Base-by-base conservation (phyloP, 1,284 basidiomycete genomes). In the Cutaneotrichosporon daszewskae region DNA sequence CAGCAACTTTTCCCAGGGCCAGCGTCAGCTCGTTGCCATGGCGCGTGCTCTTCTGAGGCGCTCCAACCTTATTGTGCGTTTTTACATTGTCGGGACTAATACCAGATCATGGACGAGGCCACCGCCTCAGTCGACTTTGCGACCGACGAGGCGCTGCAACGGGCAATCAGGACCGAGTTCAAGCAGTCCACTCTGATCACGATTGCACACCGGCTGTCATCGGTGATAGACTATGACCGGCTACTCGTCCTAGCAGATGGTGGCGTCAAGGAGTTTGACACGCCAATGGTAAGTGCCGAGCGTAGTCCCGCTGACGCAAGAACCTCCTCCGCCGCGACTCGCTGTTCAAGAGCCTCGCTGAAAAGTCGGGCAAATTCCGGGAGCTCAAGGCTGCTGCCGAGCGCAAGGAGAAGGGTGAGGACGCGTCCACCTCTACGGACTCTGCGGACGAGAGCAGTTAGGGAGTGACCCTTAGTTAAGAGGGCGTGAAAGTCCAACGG, bases 201-300 rank as follows among this genome's bases (percentile, higher is more conserved):
- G 1, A 89, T 91, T 53, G 88, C 87, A 0, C 84, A 87, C 71
- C 78, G 84, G 25, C 68, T 87, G 37, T 76, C 78, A 18, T 85
- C 84, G 0, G 61, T 76, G 27, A 71, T 75, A 53, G 85, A 88
- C 60, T 89, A 87, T 58, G 87, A 90, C 62, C 75, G 85, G 2
- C 72, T 92, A 24, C 75, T 94, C 33, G 83, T 92, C 1, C 74
- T 95, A 4, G 81, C 87, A 56, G 82, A 86, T 53, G 89, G 90
- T 6, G 71, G 75, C 38, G 72, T 90, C 29, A 80, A 74, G 8
- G 89, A 94, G 66, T 84, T 85, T 51, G 90, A 89, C 62, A 87
- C 86, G 0, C 89, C 89, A 0, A 76, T 77, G 23, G 66, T 66
- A 32, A 60, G 65, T 51, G 14, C 2, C 25, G 10, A 4, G 14